Evolutionary conservation across 176 grass and related monocot genomes (phyloP), one percentile per base, ranked within the genome.

Genomic region (Triticum dicoccoides): DNA sequence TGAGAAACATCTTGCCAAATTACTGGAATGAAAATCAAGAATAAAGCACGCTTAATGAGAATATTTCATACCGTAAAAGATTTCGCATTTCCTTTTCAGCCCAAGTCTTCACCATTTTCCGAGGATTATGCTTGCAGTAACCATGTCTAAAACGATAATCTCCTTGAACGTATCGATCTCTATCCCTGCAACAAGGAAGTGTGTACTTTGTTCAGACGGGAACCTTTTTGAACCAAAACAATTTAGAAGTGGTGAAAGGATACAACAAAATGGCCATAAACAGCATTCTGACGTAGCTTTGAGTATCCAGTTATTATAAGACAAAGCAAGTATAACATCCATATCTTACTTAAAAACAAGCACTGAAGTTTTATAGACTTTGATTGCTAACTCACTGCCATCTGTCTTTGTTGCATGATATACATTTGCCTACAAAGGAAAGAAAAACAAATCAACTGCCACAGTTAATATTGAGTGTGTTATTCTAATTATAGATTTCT

Each of bases 51-150:
- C 20, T 5, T 23, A 29, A 87, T 20, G 32, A 68, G 35, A 80
- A 73, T 69, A 42, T n/a, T 52, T 66, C 80, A 83, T 80, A 98
- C 94, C 92, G 86, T 52, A 91, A 24, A 76, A 98, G 97, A 81
- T 98, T 98, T 73, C 97, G 85, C 88, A 92, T 96, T 86, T 98
- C 97, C 91, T 98, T 98, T 81, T 98, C 93, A 69, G 97, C 94
- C 94, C 94, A 98, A 63, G 97, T 98, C 82, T 98, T 96, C 33
- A 98, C 97, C 97, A 98, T 98, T 87, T 98, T 98, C 49, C 97
- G 88, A 52, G 97, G 94, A 86, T 98, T 98, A 86, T 98, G 94
- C 82, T 96, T 98, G 88, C 97, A 98, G 63, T 98, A 98, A 80
- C 97, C 97, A 90, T 98, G 81, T 89, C 97, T 96, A 73, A 98